phyloP scores from a whole-genome alignment of 73 alveolate species.

The Chromera velia region DNA sequence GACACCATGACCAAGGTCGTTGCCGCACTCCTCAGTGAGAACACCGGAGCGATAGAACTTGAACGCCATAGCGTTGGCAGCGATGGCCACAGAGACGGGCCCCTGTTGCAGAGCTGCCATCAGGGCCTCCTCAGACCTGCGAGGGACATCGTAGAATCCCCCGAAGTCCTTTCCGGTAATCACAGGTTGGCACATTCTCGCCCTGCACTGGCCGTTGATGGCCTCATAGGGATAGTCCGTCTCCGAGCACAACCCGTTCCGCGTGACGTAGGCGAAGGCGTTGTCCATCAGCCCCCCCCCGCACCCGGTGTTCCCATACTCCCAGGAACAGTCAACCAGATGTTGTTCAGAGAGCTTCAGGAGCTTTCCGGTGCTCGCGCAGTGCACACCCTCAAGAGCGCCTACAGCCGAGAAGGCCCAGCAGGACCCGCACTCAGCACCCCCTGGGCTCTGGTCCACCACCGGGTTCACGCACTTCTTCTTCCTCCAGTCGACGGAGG shows the following conservation, averaged over 20 bases:
- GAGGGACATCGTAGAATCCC: slow-evolving; percentile 34
- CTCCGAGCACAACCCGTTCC: too few species aligned
- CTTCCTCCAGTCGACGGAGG: slow-evolving; percentile 55
- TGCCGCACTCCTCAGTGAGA: slow-evolving; percentile 10
- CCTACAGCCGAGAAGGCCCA: slow-evolving; percentile 93
- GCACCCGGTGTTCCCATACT: slow-evolving; percentile 62
- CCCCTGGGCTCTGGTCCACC: too few species aligned
- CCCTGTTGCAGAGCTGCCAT: too few species aligned
- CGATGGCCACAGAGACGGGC: slow-evolving; percentile 73
- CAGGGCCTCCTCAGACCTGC: too few species aligned
- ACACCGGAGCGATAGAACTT: slow-evolving; percentile 31
- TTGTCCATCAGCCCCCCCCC: slow-evolving; percentile 70
- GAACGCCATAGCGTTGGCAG: slow-evolving; percentile 57
- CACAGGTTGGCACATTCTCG: too few species aligned
- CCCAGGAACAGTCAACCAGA: slow-evolving; percentile 73
- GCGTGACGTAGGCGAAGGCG: slow-evolving; percentile 59
- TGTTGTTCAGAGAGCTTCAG: slow-evolving; percentile 67
- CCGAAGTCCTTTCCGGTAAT: too few species aligned
- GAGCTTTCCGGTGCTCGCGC: slow-evolving; percentile 55
- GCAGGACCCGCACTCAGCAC: slow-evolving; percentile 93
- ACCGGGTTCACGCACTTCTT: slow-evolving; percentile 53
- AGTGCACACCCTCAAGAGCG: slow-evolving; percentile 71
- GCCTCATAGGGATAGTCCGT: too few species aligned
- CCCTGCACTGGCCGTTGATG: too few species aligned
- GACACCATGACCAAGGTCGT: slow-evolving; percentile 13